These are phyloP conservation scores for Ambrosiella beaveri DNA, from an alignment of 2,329 filamentous ascomycete genomes.

Conservation along the genomic window DNA sequence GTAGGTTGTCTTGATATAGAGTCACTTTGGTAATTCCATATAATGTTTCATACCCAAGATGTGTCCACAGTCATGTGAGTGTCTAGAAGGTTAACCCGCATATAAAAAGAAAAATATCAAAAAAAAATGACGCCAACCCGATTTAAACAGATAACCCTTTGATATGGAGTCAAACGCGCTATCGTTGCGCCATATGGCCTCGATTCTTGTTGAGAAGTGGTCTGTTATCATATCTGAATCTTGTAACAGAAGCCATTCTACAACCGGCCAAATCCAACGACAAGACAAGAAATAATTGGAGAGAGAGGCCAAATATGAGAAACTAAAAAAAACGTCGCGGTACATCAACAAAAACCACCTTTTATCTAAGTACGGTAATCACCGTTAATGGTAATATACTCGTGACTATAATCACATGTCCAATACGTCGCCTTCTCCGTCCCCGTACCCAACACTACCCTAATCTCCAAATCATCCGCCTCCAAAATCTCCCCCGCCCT, in stretches of 20 bases:
- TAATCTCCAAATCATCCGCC: slow-evolving; percentile 61
- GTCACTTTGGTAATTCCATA: background rate
- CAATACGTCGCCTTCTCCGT: slow-evolving; percentile 55
- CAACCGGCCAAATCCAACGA: background rate
- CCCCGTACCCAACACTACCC: slow-evolving; percentile 54
- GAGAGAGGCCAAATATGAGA: too few species aligned
- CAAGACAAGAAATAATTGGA: too few species aligned
- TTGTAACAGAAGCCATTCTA: background rate
- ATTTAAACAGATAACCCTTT: slow-evolving; percentile 14
- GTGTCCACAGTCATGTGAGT: background rate
- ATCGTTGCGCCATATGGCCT: slow-evolving; percentile 12
- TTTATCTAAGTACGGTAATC: slow-evolving; percentile 44
- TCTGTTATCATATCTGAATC: background rate
- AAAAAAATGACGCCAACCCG: slow-evolving; percentile 12
- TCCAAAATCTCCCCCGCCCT: slow-evolving; percentile 63
- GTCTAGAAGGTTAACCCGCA: background rate
- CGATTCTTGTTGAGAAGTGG: background rate
- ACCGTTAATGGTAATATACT: slow-evolving; percentile 55
- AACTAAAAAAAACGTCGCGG: background rate
- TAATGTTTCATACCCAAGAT: too few species aligned
- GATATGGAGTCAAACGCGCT: slow-evolving; percentile 14
- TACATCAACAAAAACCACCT: background rate
- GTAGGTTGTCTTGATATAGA: background rate
- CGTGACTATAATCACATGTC: slow-evolving; percentile 77
- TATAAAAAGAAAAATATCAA: background rate